A percentile compares a stretch with the other conserved stretches of the same genome.
Conservation (phyloP, 805 yeast genomes). For the Phaffomyces antillensis region DNA sequence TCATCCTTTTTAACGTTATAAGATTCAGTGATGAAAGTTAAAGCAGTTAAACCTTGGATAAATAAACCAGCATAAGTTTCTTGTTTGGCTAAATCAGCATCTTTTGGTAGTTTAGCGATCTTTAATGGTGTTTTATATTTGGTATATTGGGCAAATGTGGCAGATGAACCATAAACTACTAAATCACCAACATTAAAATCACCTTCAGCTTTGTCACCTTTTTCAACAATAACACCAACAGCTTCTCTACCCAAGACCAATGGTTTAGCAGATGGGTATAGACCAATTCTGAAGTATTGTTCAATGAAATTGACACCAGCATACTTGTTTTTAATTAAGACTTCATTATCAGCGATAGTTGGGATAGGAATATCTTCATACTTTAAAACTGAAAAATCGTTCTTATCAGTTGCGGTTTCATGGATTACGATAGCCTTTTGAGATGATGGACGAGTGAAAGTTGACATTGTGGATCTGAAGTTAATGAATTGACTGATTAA, state of each 20-base stretch:
- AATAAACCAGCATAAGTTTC: slow-evolving; percentile 53
- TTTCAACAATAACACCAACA: slow-evolving; percentile 58
- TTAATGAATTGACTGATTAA: no score
- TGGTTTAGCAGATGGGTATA: slow-evolving; percentile 60
- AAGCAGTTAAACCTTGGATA: slow-evolving; percentile 74
- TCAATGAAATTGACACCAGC: slow-evolving; percentile 84
- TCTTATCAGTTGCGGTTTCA: slow-evolving; percentile 46
- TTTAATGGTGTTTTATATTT: slow-evolving; percentile 32
- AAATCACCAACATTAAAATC: slow-evolving; percentile 60
- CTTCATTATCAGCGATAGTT: slow-evolving; percentile 41
- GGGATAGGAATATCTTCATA: slow-evolving; percentile 57
- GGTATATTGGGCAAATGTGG: slow-evolving; percentile 71
- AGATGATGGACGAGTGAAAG: slow-evolving; percentile 38
- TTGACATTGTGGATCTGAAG: slow-evolving; percentile 8
- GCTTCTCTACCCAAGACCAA: slow-evolving; percentile 68
- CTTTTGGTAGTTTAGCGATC: slow-evolving; percentile 43
- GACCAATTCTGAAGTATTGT: slow-evolving; percentile 71
- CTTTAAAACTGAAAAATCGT: slow-evolving; percentile 34
- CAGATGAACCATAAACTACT: slow-evolving; percentile 47
- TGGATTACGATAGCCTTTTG: slow-evolving; percentile 51
- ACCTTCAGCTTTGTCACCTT: slow-evolving; percentile 47
- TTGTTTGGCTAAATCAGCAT: slow-evolving; percentile 40
- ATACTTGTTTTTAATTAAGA: slow-evolving; percentile 65
- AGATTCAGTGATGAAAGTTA: slow-evolving; percentile 62
- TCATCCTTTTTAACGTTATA: slow-evolving; percentile 65